Conservation (phyloP, 2,329 filamentous ascomycete genomes). For the Fusarium camptoceras region DNA sequence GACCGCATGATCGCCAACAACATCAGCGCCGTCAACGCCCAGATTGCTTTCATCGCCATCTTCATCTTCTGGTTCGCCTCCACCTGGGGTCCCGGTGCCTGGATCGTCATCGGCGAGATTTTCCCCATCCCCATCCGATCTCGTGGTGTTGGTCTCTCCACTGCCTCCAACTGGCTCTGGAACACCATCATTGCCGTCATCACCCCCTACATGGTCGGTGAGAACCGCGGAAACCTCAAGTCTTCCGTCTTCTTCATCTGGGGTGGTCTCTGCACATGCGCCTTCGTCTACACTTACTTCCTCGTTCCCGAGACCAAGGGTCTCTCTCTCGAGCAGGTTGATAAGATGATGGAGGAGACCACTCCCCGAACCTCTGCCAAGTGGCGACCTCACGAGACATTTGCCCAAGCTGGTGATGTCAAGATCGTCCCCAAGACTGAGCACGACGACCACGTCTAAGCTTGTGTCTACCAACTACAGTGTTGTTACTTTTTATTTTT, state of each 20-base stretch:
- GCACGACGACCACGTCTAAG: constrained; percentile 50
- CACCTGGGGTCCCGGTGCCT: constrained; percentile 87
- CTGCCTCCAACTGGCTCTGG: constrained; percentile 73
- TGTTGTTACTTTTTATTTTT: constrained; percentile 1
- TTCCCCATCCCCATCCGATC: constrained; percentile 91
- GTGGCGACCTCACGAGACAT: constrained; percentile 80
- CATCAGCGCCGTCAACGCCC: constrained; percentile 63
- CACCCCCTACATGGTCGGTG: constrained; percentile 74
- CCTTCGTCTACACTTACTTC: constrained; percentile 77
- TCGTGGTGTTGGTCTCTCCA: constrained; percentile 86
- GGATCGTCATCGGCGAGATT: constrained; percentile 89
- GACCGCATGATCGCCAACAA: constrained; percentile 61
- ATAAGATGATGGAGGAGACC: constrained; percentile 90
- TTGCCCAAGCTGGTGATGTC: constrained; percentile 60
- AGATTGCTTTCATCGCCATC: constrained; percentile 90
- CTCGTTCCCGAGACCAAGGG: constrained; percentile 81
- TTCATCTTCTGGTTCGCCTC: constrained; percentile 94
- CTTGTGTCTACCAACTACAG: background rate
- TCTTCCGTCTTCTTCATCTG: constrained; percentile 81
- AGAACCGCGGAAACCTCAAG: constrained; percentile 57
- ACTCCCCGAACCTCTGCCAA: constrained; percentile 80
- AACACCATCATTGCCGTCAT: constrained; percentile 79
- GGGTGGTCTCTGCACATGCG: constrained; percentile 72
- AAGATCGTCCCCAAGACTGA: constrained; percentile 46
- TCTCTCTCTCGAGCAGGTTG: constrained; percentile 81